These are phyloP conservation scores for Chaetothyriales sp. DNA, from an alignment of 2,329 filamentous ascomycete species.

Conservation along the genomic window DNA sequence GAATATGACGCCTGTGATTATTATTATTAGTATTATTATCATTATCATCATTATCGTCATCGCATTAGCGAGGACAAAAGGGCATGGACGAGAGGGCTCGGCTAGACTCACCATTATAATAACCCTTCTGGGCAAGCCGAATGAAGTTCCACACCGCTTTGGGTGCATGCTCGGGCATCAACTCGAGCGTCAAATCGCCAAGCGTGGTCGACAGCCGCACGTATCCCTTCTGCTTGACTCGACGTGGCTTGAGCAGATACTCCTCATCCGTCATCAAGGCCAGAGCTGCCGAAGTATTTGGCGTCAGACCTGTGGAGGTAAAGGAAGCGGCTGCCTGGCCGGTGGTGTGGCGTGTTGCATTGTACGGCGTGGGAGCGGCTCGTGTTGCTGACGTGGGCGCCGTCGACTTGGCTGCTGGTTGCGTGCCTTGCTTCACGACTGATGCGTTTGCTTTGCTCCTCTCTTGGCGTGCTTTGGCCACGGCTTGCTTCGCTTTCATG, in stretches of 20 bases:
- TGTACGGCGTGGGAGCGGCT: constrained; percentile 46
- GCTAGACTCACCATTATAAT: constrained; percentile 47
- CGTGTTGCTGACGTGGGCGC: constrained; percentile 14
- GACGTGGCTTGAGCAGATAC: constrained; percentile 84
- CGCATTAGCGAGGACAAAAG: background rate
- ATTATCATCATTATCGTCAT: too few species aligned
- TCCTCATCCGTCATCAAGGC: constrained; percentile 85
- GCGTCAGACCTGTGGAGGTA: constrained; percentile 85
- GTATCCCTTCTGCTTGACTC: constrained; percentile 82
- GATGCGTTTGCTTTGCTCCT: constrained; percentile 33
- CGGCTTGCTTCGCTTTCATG: constrained; percentile 77
- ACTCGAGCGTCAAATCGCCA: constrained; percentile 74
- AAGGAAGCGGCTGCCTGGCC: constrained; percentile 86
- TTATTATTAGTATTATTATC: constrained; percentile 16
- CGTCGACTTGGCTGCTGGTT: constrained; percentile 2
- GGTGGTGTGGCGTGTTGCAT: constrained; percentile 80
- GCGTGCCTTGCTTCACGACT: constrained; percentile 5
- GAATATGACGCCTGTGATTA: constrained; percentile 48
- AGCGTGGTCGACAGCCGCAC: constrained; percentile 76
- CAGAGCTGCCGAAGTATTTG: constrained; percentile 75
- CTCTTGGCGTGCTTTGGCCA: constrained; percentile 75
- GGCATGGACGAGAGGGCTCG: background rate
- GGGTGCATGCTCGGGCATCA: constrained; percentile 81
- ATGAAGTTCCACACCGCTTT: constrained; percentile 97
- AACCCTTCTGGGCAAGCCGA: constrained; percentile 72